Evolutionary conservation across 1,284 basidiomycete genomes (phyloP).

Genomic region (Leccinum angustisporum): DNA sequence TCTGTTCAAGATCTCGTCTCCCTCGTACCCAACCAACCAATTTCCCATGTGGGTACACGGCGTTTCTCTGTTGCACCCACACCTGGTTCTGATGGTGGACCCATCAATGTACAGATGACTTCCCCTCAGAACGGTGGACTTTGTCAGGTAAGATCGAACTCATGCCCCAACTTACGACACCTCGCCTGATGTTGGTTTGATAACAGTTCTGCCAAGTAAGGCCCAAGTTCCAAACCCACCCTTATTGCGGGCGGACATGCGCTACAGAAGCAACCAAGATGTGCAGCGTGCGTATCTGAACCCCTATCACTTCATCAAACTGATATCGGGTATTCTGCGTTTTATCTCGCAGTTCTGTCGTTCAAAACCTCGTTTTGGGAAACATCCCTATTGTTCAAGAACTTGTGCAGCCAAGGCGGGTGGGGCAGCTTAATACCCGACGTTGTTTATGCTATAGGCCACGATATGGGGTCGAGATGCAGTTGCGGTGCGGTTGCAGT

Average conservation of each 20-base stretch:
- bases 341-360: slow-evolving; percentile 28
- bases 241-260: slow-evolving; percentile 63
- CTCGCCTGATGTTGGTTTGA: slow-evolving; percentile 8
- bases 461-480: neutral
- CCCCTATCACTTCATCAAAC: neutral
- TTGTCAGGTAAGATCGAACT: slow-evolving; percentile 31
- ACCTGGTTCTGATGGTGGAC: slow-evolving; percentile 1
- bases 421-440: slow-evolving; percentile 16
- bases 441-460: neutral
- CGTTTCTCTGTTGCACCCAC: slow-evolving; percentile 4
- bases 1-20: slow-evolving; percentile 35
- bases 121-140: slow-evolving; percentile 23
- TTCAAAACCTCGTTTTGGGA: slow-evolving; percentile 34
- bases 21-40: slow-evolving; percentile 14
- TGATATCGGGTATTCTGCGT: slow-evolving; percentile 1
- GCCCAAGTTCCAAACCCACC: slow-evolving; percentile 50
- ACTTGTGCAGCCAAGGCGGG: slow-evolving; percentile 32
- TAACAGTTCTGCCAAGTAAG: slow-evolving; percentile 54
- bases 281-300: slow-evolving; percentile 27
- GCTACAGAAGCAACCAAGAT: slow-evolving; percentile 44
- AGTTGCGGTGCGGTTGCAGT: neutral
- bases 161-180: neutral
- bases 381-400: slow-evolving; percentile 36
- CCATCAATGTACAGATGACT: slow-evolving; percentile 1
- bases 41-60: slow-evolving; percentile 5